A percentile compares a stretch with the other conserved stretches of the same genome.
phyloP scores from a whole-genome alignment of 805 yeast genomes.

The Ogataea pini region DNA sequence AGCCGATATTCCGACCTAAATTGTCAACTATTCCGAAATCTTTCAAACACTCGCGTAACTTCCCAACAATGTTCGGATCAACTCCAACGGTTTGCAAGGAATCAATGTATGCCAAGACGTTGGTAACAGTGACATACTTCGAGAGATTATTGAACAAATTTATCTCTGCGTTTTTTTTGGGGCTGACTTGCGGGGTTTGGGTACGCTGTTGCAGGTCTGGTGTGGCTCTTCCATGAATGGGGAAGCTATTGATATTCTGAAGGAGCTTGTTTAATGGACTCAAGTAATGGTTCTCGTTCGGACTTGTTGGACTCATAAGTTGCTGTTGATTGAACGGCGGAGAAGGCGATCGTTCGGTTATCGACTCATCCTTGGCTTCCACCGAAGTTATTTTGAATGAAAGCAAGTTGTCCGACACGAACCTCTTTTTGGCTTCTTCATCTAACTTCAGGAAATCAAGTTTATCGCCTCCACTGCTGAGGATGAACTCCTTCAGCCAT shows the following conservation, averaged over 20 bases:
- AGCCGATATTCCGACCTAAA: neutral
- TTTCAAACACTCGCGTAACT: slow-evolving; percentile 40
- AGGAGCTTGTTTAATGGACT: slow-evolving; percentile 34
- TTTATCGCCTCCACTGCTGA: slow-evolving; percentile 28
- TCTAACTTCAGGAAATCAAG: slow-evolving; percentile 32
- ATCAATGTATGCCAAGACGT: slow-evolving; percentile 39
- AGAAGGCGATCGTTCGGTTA: slow-evolving; percentile 6
- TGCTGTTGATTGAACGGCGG: slow-evolving; percentile 11
- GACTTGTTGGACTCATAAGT: slow-evolving; percentile 14
- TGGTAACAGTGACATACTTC: slow-evolving; percentile 27
- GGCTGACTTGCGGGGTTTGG: slow-evolving; percentile 1
- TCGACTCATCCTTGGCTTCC: slow-evolving; percentile 1
- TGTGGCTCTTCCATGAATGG: slow-evolving; percentile 15
- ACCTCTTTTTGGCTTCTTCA: slow-evolving; percentile 23
- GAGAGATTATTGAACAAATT: slow-evolving; percentile 23
- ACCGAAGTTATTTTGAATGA: slow-evolving; percentile 20
- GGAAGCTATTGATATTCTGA: slow-evolving; percentile 33
- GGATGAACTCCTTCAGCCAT: slow-evolving; percentile 67
- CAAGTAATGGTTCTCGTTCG: slow-evolving; percentile 25
- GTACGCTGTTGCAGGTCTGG: slow-evolving; percentile 14
- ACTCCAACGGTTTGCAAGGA: slow-evolving; percentile 34
- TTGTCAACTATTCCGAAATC: slow-evolving; percentile 14
- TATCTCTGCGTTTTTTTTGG: neutral
- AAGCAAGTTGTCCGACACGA: slow-evolving; percentile 27
- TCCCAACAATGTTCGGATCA: slow-evolving; percentile 36